Evolutionary conservation across 305 asterid species (phyloP).

Genomic region (Solanum hybrid): DNA sequence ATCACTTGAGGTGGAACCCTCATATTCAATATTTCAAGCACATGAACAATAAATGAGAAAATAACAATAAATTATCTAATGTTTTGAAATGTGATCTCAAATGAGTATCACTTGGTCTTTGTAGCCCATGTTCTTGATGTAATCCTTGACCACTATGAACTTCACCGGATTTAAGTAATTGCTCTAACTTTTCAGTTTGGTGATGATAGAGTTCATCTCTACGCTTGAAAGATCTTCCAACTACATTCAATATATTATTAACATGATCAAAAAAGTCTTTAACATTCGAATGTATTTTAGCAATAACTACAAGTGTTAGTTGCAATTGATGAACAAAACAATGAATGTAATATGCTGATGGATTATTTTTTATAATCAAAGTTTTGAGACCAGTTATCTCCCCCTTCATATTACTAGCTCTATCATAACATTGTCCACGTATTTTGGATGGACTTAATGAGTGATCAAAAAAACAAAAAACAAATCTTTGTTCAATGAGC

Average conservation of each 20-base stretch:
- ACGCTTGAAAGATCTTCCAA: not conserved
- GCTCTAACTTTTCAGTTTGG: not conserved
- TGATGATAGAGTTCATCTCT: not conserved
- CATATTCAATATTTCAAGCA: not conserved
- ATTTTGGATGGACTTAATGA: not conserved
- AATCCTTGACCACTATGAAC: not conserved
- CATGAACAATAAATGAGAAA: not conserved
- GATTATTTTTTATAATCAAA: not conserved
- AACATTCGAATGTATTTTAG: not conserved
- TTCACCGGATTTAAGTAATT: not conserved
- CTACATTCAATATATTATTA: not conserved
- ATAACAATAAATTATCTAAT: not conserved
- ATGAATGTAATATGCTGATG: not conserved
- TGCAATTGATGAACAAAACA: not conserved
- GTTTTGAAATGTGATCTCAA: not conserved
- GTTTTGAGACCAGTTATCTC: not conserved
- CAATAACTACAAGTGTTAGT: not conserved
- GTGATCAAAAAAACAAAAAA: not conserved
- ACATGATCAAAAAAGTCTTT: not conserved
- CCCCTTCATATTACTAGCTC: not conserved
- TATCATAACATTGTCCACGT: not conserved
- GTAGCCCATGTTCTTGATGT: not conserved
- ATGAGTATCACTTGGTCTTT: not conserved
- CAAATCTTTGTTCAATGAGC: not conserved
- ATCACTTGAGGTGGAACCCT: not conserved